Conservation (phyloP, 129 eudicot species). For the Lonicera japonica region DNA sequence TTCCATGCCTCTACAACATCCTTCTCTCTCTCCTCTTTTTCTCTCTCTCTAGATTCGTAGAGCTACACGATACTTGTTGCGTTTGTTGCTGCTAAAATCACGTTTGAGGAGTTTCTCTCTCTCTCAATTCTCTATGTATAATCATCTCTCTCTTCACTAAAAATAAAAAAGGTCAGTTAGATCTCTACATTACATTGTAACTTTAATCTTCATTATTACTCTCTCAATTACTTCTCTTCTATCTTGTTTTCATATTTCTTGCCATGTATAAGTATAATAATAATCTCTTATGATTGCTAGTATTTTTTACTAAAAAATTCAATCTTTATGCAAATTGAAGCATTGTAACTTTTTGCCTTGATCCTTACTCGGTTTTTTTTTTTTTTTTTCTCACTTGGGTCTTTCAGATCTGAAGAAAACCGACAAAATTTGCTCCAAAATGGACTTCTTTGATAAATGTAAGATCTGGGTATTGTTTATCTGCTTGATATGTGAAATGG, state of each 20-base stretch:
- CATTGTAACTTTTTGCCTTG: too few relatives aligned
- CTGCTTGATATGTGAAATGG: constrained; percentile 25
- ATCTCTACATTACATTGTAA: neutral
- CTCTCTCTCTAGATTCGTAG: too few relatives aligned
- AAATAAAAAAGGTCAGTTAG: constrained; percentile 2
- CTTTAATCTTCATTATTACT: neutral
- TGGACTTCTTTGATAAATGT: constrained; percentile 22
- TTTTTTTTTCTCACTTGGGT: neutral
- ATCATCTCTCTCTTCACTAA: neutral
- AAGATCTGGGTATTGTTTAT: constrained; percentile 24
- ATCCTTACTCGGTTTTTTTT: too few relatives aligned
- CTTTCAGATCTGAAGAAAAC: neutral
- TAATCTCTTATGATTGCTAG: neutral
- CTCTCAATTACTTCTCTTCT: neutral
- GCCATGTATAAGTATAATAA: neutral
- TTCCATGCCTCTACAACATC: neutral
- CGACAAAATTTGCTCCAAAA: neutral
- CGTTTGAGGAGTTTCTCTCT: neutral
- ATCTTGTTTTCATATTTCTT: neutral
- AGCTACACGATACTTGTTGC: neutral
- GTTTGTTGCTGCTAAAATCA: neutral
- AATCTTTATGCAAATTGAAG: too few relatives aligned
- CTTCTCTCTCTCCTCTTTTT: neutral
- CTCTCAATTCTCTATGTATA: neutral
- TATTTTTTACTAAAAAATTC: neutral